These are phyloP conservation scores for Strobilomyces dryophilus DNA, from an alignment of 768 basidiomycete genomes.

Conservation along the genomic window DNA sequence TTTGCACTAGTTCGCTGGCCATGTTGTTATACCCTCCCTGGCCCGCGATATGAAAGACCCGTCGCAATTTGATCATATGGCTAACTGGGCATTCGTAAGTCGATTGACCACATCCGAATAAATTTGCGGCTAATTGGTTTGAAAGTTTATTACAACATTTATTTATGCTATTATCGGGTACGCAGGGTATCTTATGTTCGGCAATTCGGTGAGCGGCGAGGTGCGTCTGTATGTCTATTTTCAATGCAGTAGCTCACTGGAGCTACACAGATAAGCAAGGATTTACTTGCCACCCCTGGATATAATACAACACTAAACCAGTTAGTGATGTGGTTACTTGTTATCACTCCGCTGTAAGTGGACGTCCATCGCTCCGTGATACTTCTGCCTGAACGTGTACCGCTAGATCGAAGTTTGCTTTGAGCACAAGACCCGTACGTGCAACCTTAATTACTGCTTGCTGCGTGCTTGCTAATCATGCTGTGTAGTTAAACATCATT, in stretches of 20 bases:
- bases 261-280: slow-evolving; percentile 65
- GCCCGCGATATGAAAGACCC: slow-evolving; percentile 89
- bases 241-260: background rate
- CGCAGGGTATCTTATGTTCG: slow-evolving; percentile 92
- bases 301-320: slow-evolving; percentile 71
- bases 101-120: background rate
- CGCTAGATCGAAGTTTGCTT: slow-evolving; percentile 78
- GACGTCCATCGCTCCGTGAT: background rate
- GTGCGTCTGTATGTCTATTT: slow-evolving; percentile 36
- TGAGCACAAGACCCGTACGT: slow-evolving; percentile 75
- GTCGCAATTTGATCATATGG: slow-evolving; percentile 72
- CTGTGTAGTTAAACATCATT: slow-evolving; percentile 68
- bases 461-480: background rate
- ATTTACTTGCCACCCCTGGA: slow-evolving; percentile 68
- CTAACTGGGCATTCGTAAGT: slow-evolving; percentile 82
- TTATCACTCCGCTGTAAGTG: slow-evolving; percentile 65
- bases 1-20: slow-evolving; percentile 70
- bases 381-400: slow-evolving; percentile 9
- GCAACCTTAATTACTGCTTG: background rate
- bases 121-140: background rate
- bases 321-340: slow-evolving; percentile 82
- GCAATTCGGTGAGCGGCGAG: slow-evolving; percentile 73
- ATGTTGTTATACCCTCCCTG: slow-evolving; percentile 87
- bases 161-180: slow-evolving; percentile 68
- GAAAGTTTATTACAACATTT: slow-evolving; percentile 57